phyloP scores from a whole-genome alignment of 2,329 filamentous ascomycete genomes.

The Chaetomium sp. region DNA sequence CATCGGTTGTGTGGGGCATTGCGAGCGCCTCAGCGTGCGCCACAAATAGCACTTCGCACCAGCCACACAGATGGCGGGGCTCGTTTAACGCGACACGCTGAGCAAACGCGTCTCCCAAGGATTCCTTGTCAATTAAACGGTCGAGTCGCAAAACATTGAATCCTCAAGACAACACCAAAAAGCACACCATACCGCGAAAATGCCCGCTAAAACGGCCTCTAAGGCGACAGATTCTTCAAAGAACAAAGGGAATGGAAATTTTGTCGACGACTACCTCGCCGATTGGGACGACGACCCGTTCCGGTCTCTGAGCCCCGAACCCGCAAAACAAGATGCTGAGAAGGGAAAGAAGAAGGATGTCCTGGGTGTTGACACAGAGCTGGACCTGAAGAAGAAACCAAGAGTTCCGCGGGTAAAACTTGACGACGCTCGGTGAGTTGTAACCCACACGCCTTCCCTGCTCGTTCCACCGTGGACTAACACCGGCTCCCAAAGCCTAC shows the following conservation, averaged over 20 bases:
- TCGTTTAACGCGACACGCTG: slow-evolving; percentile 7
- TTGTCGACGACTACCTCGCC: slow-evolving; percentile 71
- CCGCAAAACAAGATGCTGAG: slow-evolving; percentile 17
- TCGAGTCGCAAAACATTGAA: slow-evolving; percentile 25
- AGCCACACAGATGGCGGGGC: slow-evolving; percentile 12
- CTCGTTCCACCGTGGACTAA: slow-evolving; percentile 11
- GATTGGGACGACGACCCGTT: slow-evolving; percentile 46
- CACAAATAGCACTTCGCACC: background rate
- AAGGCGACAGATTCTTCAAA: slow-evolving; percentile 18
- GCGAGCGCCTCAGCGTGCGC: background rate
- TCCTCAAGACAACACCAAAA: slow-evolving; percentile 31
- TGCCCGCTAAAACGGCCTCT: slow-evolving; percentile 25
- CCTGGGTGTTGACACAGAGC: slow-evolving; percentile 78
- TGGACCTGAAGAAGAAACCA: slow-evolving; percentile 72
- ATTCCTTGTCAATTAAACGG: slow-evolving; percentile 17
- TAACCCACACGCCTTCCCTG: background rate
- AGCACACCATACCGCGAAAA: slow-evolving; percentile 9
- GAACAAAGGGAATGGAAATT: slow-evolving; percentile 46
- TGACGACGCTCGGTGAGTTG: slow-evolving; percentile 63
- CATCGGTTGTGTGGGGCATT: background rate
- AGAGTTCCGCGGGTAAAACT: slow-evolving; percentile 72
- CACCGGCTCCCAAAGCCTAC: slow-evolving; percentile 48
- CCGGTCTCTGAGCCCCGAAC: slow-evolving; percentile 38
- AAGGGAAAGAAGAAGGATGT: slow-evolving; percentile 47
- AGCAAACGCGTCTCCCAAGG: slow-evolving; percentile 26